Evolutionary conservation across 805 yeast genomes (phyloP).

Genomic region (Myxozyma mucilagina): DNA sequence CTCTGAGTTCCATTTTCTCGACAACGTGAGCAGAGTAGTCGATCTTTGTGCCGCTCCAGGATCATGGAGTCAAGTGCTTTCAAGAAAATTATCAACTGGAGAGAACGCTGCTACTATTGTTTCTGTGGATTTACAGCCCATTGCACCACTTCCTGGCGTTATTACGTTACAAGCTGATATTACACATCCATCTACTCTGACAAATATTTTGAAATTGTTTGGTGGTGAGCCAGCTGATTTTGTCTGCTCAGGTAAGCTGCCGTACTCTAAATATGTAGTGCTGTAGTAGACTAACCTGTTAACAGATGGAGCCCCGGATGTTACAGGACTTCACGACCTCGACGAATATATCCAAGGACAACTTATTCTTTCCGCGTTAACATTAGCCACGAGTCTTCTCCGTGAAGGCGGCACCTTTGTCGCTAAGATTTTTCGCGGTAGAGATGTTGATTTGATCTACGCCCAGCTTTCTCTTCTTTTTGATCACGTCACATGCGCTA

Average conservation of each 20-base stretch:
- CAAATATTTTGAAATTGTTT: conserved; percentile 71
- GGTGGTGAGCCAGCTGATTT: conserved; percentile 93
- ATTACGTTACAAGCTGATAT: conserved; percentile 93
- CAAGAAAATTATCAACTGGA: conserved; percentile 51
- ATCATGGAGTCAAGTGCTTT: conserved; percentile 95
- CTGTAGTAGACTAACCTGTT: background rate
- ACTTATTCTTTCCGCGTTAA: conserved; percentile 84
- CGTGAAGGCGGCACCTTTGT: conserved; percentile 91
- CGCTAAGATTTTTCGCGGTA: conserved; percentile 93
- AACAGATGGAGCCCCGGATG: conserved; percentile 95
- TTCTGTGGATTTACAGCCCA: conserved; percentile 95
- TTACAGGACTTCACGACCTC: conserved; percentile 92
- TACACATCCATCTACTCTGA: conserved; percentile 89
- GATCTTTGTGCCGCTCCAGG: conserved; percentile 99
- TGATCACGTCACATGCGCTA: conserved; percentile 88
- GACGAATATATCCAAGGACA: conserved; percentile 98
- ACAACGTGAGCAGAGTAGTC: conserved; percentile 76
- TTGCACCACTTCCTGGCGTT: conserved; percentile 94
- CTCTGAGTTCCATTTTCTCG: conserved; percentile 81
- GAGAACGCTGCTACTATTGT: conserved; percentile 62
- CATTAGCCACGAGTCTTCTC: conserved; percentile 83
- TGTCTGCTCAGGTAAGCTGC: conserved; percentile 61
- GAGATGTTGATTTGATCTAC: conserved; percentile 91
- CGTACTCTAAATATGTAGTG: background rate
- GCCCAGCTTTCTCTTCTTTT: conserved; percentile 88